Base-by-base conservation (phyloP, 2,329 filamentous ascomycete species). In the Knufia fluminis region DNA sequence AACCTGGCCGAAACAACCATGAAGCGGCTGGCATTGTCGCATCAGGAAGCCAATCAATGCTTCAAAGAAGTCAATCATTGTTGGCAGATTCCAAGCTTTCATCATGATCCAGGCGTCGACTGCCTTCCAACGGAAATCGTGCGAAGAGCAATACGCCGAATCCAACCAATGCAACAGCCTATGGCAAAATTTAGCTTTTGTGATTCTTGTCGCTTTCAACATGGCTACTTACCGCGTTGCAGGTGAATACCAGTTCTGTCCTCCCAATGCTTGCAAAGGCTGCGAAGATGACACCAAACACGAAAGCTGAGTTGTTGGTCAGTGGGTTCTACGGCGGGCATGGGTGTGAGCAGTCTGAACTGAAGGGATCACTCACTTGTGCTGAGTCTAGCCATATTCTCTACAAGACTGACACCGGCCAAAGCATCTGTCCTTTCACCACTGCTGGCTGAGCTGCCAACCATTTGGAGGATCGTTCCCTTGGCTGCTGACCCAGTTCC, bases 391-490 rank as follows among this genome's bases (percentile, higher is more conserved):
- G 82, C 83, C 26, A 85, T 73, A 54, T 84, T 85, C 59, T 87
- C 83, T 0, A 86, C 77, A 0, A 86, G 67, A 0, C 80, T 85
- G 10, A 87, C 80, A 0, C 80, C 82, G 33, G 80, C 80, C 2
- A 87, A 67, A 0, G 83, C 83, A 59, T 87, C 83, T 0, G 77
- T 73, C 0, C 82, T 72, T 49, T 83, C 76, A 26, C 26, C 22
- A 41, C 54, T 56, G 12, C 35, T 54, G 8, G 52, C 56, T 0
- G 71, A 71, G 1, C 77, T 70, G 0, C 80, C 69, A 39, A 81
- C 81, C 80, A 86, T 83, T 50, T 83, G 77, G 0, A 84, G 75
- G 52, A 86, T 85, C n/a, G 83, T 80, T 0, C 83, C 83, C 56
- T 86, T 87, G 1, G 82, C 80, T 0, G 83, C 80, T 0, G 82